These are phyloP conservation scores for Nephelium lappaceum DNA, from an alignment of 345 rosid genomes.

Conservation along the genomic window DNA sequence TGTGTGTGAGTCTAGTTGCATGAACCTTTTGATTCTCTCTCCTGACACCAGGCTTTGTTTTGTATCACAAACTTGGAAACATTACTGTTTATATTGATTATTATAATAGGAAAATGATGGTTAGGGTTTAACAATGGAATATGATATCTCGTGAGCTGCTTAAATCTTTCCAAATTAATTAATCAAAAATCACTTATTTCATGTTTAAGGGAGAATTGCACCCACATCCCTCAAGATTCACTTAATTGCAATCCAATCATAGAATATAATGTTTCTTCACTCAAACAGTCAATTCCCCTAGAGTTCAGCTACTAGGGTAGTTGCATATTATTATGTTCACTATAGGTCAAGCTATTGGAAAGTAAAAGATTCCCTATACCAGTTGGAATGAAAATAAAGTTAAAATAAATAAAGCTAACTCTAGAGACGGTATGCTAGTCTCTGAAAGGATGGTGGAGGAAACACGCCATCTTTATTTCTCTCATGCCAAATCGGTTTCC, in stretches of 20 bases:
- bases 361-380: too few relatives aligned
- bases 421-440: too few relatives aligned
- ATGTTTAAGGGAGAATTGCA: not conserved
- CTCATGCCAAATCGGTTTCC: too few relatives aligned
- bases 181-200: not conserved
- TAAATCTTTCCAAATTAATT: not conserved
- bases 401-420: too few relatives aligned
- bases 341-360: too few relatives aligned
- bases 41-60: not conserved
- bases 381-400: too few relatives aligned
- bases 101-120: not conserved
- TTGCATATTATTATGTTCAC: too few relatives aligned
- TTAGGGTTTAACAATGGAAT: not conserved
- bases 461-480: too few relatives aligned
- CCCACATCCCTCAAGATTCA: not conserved
- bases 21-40: constrained; percentile 1
- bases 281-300: not conserved
- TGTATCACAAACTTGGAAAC: constrained; percentile 12
- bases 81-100: not conserved
- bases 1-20: constrained; percentile 7
- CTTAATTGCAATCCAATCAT: not conserved
- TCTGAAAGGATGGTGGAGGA: too few relatives aligned
- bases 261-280: not conserved
- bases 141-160: not conserved
- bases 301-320: not conserved